A percentile compares a stretch with the other conserved stretches of the same genome.
Conservation (phyloP, 129 eudicot genomes). For the Scalesia atractyloides region DNA sequence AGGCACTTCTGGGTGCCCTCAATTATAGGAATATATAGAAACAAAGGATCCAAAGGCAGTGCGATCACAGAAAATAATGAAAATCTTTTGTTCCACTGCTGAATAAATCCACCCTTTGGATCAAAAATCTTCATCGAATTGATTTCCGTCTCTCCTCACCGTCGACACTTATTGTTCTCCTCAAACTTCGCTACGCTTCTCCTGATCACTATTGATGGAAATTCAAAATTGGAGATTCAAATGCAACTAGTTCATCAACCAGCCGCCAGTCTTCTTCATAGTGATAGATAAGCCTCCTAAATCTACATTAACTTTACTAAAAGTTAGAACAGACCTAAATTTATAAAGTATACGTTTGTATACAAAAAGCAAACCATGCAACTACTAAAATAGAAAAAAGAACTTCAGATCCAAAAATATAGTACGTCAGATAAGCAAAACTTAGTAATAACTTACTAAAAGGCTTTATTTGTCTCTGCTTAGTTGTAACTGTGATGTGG, state of each 20-base stretch:
- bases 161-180: constrained; percentile 8
- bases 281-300: neutral
- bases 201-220: too few species aligned
- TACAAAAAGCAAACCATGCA: neutral
- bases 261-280: neutral
- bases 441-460: neutral
- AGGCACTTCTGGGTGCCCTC: constrained; percentile 40
- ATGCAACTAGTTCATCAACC: too few species aligned
- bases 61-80: constrained; percentile 43
- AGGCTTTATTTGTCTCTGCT: too few species aligned
- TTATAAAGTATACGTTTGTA: neutral
- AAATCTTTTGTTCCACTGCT: too few species aligned
- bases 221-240: too few species aligned
- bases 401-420: neutral
- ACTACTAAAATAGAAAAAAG: neutral
- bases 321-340: neutral
- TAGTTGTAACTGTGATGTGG: too few species aligned
- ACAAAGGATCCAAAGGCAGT: constrained; percentile 41
- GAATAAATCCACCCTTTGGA: constrained; percentile 31
- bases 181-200: too few species aligned
- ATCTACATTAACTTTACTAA: constrained; percentile 1
- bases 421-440: neutral
- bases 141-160: neutral
- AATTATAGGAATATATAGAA: constrained; percentile 40
- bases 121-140: constrained; percentile 24